Evolutionary conservation across 129 eudicot genomes (phyloP), one percentile per base, ranked within the genome.

Genomic region (Saposhnikovia divaricata): DNA sequence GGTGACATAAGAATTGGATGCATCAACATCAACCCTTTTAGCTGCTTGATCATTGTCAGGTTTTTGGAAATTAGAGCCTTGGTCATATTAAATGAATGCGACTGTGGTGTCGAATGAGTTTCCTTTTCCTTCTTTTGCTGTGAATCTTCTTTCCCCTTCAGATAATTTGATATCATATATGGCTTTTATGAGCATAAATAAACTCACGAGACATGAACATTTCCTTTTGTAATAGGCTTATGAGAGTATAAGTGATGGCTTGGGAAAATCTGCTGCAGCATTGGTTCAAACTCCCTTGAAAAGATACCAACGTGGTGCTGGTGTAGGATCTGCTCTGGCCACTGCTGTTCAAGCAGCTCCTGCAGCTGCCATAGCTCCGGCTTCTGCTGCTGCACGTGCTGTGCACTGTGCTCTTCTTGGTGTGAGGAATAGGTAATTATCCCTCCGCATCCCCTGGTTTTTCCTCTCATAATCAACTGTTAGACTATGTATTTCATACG

Each of bases 321-420:
- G 97, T 74, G 84, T 87, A 28, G 97, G 97, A 15, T 90, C 98
- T 0, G 96, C 97, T 77, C 82, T 95, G 80, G 88, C 88, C 19
- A 87, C 89, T 50, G 98, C 94, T 51, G 90, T 92, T 55, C 96
- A 83, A 82, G 92, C 96, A 25, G 98, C 93, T 71, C 98, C 98
- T 70, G 98, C 90, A 59, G 98, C 98, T 10, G 96, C 96, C 57
- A 87, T 95, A 69, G 96, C 97, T 81, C 98, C 98, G 18, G 98
- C 94, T 72, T 87, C 97, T 74, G 97, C 96, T 74, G 86, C 96
- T 83, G 98, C 93, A 77, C 94, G 91, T 72, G 98, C 98, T 65
- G 72, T 88, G 70, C 97, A 95, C 77, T 87, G 88, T 84, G 98
- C 91, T 82, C 88, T 95, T 85, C 91, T 92, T 82, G 98, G 98